Evolutionary conservation across 345 rosid genomes (phyloP), one percentile per base, ranked within the genome.

Genomic region (Citrus mangshanensis): DNA sequence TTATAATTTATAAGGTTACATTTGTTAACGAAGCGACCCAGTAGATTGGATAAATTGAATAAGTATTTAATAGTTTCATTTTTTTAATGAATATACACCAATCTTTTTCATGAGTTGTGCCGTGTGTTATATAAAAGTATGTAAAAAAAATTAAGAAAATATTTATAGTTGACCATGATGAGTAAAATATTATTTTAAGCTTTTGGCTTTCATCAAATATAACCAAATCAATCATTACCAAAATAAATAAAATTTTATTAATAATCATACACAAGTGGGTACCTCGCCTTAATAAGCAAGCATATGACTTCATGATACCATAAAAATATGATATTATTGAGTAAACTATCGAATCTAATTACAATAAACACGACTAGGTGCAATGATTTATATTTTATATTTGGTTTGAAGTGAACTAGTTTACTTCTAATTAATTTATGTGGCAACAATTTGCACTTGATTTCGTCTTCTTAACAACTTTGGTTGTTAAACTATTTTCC

Each of bases 301-400:
- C 66, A 51, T 37, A 35, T 77, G 71, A 75, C 71, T 75, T 75
- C 16, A 54, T 67, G 51, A 66, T 30, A 66, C 51, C 14, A 7
- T 30, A 30, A 76, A 65, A 65, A 49, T 3, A 76, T 14, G 16
- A 46, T 51, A 21, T 7, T 22, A n/a, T 76, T 54, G 25, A 49
- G 54, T 6, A 55, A 66, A 28, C 21, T 21, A 40, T 21, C 46
- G 19, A 75, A 22, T 21, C 46, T 30, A 64, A 74, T 21, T 30
- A 51, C n/a, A 25, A 38, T 42, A 30, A 46, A 63, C 25, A 7
- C 1, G 71, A 21, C 49, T 65, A 65, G 32, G 51, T 64, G 46
- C 70, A 64, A 32, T 63, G 46, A 6, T 64, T 46, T 22, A 55
- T 19, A 74, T 59, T 24, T 58, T 9, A 58, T 72, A 8, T 27